These are phyloP conservation scores for Pseudoturritis turrita DNA, from an alignment of 345 rosid genomes.

Conservation along the genomic window DNA sequence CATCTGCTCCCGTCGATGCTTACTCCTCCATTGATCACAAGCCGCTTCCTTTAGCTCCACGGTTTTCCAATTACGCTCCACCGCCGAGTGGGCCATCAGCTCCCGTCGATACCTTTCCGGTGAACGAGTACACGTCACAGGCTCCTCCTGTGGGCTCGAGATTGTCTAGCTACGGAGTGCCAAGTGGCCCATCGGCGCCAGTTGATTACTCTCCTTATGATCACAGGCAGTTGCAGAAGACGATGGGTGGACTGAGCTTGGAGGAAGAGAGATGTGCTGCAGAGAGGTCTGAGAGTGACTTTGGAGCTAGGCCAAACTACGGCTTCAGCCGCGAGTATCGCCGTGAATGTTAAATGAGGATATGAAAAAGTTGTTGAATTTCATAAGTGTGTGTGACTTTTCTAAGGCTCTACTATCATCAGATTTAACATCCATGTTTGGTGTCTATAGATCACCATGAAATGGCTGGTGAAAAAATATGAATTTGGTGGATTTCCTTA, in stretches of 20 bases:
- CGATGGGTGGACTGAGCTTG: constrained; percentile 38
- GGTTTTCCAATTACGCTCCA: constrained; percentile 25
- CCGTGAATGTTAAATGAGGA: constrained; percentile 32
- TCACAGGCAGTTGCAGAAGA: constrained; percentile 37
- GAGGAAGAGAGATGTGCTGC: constrained; percentile 38
- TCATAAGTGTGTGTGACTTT: constrained; percentile 4
- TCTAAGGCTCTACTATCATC: constrained; percentile 2
- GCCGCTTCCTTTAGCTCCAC: constrained; percentile 28
- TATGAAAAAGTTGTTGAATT: constrained; percentile 8
- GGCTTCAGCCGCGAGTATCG: constrained; percentile 37
- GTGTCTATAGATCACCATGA: constrained; percentile 5
- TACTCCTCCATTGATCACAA: constrained; percentile 34
- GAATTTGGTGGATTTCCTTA: constrained; percentile 6
- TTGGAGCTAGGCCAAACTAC: constrained; percentile 33
- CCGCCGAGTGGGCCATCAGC: constrained; percentile 45
- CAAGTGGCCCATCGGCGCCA: constrained; percentile 51
- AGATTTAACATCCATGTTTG: constrained; percentile 7
- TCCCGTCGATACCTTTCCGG: constrained; percentile 37
- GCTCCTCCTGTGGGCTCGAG: constrained; percentile 20
- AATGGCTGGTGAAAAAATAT: constrained; percentile 7
- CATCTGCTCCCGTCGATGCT: constrained; percentile 53
- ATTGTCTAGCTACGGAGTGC: constrained; percentile 35
- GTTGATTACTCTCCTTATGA: constrained; percentile 49
- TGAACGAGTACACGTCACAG: constrained; percentile 42
- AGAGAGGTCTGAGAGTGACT: constrained; percentile 35